Evolutionary conservation across 2,329 filamentous ascomycete genomes (phyloP), one percentile per base, ranked within the genome.

Genomic region (Ascochyta koolunga): DNA sequence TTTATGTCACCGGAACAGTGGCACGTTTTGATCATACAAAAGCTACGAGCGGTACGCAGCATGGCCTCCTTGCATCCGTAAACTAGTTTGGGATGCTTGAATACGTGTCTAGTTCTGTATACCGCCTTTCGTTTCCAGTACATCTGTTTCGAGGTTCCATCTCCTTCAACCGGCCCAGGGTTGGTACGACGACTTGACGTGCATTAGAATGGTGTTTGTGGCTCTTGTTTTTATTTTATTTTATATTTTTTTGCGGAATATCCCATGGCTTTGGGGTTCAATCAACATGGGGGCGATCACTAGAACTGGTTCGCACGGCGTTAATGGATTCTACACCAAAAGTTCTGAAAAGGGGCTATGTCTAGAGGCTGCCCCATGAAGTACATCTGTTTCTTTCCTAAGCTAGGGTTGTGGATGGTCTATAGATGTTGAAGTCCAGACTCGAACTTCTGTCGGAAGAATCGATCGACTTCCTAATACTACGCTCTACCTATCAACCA

Each of bases 101-200:
- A 62, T 66, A 66, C 42, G 60, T 51, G 49, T 46, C 36, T 41
- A 29, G 32, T 50, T 54, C 54, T 62, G 57, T 47, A 60, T 49
- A 44, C 45, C 44, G 44, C 52, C 40, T 53, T 67, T 57, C 55
- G 45, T 46, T 68, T 67, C 55, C 43, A 66, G 61, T 69, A 64
- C 61, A 66, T 65, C 58, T 62, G 64, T 68, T 58, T 38, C 38
- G 45, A 56, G 40, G 58, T 62, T 58, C 65, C 65, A 69, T 69
- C 62, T 62, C 50, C 58, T 67, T 67, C 64, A 56, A 64, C 54
- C 58, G 32, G 54, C 48, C 42, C 33, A 54, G 47, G 52, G 63
- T 57, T 62, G 68, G 64, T 67, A 67, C 61, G 63, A 70, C 62
- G 65, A 69, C 47, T 59, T 62, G 65, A 70, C 71, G 63, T 69